Base-by-base conservation (phyloP, 768 basidiomycete species). In the Lactarius pseudohatsudake region DNA sequence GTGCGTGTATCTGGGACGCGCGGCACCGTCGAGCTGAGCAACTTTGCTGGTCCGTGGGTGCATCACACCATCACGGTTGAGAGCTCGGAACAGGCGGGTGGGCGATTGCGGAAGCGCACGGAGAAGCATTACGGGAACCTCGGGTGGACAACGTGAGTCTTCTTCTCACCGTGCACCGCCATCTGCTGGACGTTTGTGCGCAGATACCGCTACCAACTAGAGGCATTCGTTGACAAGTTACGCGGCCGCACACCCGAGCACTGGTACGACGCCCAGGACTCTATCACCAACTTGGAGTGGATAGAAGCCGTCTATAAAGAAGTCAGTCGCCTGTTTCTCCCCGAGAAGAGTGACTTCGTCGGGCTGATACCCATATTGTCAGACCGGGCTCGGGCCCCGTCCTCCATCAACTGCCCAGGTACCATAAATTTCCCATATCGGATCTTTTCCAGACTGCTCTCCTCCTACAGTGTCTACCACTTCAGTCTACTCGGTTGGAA, bases 191-290 rank as follows among this genome's bases (percentile, higher is more conserved):
- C 30, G 4, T 36, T 0, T 32, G n/a, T 50, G 61, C 45, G 15
- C 55, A 78, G 77, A 61, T 85, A 84, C 72, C 79, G 83, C 22
- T 84, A 82, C 70, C 84, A 86, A 73, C 76, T 87, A 41, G 83
- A 85, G 73, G 84, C 83, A 20, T 81, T 87, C 53, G 81, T 86
- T 9, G 82, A 86, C 72, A 77, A 78, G 67, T 64, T 86, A 0
- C 76, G 79, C 54, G 83, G 81, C 0, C 76, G 80, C 71, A 67
- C 43, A 43, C 76, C 79, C 8, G 66, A 73, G 59, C 74, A 75
- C 9, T 87, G 85, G 86, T 40, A 41, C 59, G 66, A 70, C 11
- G 66, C 58, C 2, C 22, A 59, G 32, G 69, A 70, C 15, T 70
- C 69, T 0, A 64, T 70, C 36, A 20, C 62, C 15, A 68, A 68